phyloP scores from a whole-genome alignment of 129 eudicot genomes.

The Helianthus annuus region DNA sequence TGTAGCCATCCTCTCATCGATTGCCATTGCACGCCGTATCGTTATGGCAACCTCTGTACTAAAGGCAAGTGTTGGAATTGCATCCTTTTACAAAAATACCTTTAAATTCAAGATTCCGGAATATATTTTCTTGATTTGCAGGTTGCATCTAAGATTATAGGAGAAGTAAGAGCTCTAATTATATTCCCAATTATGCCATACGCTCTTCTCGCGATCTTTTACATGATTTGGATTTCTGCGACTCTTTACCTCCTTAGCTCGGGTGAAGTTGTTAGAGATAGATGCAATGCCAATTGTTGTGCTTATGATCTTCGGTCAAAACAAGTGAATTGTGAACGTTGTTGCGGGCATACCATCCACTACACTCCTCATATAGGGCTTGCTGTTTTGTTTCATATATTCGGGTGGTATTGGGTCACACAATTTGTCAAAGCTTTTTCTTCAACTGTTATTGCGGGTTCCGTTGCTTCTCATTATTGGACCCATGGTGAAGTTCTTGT shows the following conservation, averaged over 20 bases:
- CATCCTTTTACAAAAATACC: conserved; percentile 2
- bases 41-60: conserved; percentile 88
- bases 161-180: conserved; percentile 90
- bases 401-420: conserved; percentile 96
- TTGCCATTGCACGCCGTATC: conserved; percentile 84
- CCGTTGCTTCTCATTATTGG: conserved; percentile 98
- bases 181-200: conserved; percentile 85
- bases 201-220: conserved; percentile 65
- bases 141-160: conserved; percentile 99
- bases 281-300: conserved; percentile 83
- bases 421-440: conserved; percentile 75
- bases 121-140: conserved; percentile 24
- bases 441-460: conserved; percentile 89
- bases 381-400: conserved; percentile 76
- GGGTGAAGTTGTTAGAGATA: conserved; percentile 68
- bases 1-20: conserved; percentile 73
- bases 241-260: conserved; percentile 88
- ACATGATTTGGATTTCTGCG: conserved; percentile 89
- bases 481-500: conserved; percentile 79
- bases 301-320: conserved; percentile 74
- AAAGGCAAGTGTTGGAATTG: conserved; percentile 53
- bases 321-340: conserved; percentile 70
- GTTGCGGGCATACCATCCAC: conserved; percentile 84
- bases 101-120: background rate
- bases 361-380: conserved; percentile 80